A percentile compares a stretch with the other conserved stretches of the same genome.
Conservation (phyloP, 192 early-diverging fungal genomes). For the Coemansia sp. region DNA sequence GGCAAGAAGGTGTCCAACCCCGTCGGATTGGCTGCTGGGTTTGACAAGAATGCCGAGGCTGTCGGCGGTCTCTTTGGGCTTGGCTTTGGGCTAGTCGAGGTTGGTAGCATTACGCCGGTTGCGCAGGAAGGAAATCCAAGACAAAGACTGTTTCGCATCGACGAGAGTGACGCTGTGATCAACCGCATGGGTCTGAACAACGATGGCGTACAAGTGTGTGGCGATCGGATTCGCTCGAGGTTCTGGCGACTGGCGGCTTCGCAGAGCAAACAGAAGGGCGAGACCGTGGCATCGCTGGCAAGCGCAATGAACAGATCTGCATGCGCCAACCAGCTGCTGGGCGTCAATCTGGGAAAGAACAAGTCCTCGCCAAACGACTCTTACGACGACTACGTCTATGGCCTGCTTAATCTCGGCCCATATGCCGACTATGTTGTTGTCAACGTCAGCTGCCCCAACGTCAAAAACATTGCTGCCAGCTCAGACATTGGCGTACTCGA, state of each 20-base stretch:
- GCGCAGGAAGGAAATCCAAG: conserved; percentile 86
- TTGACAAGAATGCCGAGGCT: conserved; percentile 89
- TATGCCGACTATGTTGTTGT: conserved; percentile 89
- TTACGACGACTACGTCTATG: conserved; percentile 79
- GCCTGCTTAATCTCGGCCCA: conserved; percentile 68
- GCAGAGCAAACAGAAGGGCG: conserved; percentile 53
- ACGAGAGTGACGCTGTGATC: conserved; percentile 72
- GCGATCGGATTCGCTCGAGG: conserved; percentile 67
- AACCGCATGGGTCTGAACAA: conserved; percentile 93
- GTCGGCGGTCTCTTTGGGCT: conserved; percentile 80
- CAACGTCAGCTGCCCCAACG: conserved; percentile 89
- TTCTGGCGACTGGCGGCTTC: conserved; percentile 64
- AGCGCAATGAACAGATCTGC: conserved; percentile 60
- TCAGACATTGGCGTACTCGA: conserved; percentile 74
- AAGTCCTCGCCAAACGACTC: conserved; percentile 70
- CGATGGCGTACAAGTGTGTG: conserved; percentile 68
- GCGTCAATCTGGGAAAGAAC: conserved; percentile 90
- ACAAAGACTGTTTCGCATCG: conserved; percentile 83
- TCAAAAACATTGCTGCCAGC: conserved; percentile 74
- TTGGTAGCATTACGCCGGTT: conserved; percentile 83
- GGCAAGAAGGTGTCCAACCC: conserved; percentile 76
- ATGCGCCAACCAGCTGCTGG: conserved; percentile 62
- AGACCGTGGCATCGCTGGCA: conserved; percentile 51
- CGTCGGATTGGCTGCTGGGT: conserved; percentile 86
- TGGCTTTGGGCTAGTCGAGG: conserved; percentile 90